These are phyloP conservation scores for Cordyceps militaris DNA, from an alignment of 2,329 filamentous ascomycete species.

Conservation along the genomic window DNA sequence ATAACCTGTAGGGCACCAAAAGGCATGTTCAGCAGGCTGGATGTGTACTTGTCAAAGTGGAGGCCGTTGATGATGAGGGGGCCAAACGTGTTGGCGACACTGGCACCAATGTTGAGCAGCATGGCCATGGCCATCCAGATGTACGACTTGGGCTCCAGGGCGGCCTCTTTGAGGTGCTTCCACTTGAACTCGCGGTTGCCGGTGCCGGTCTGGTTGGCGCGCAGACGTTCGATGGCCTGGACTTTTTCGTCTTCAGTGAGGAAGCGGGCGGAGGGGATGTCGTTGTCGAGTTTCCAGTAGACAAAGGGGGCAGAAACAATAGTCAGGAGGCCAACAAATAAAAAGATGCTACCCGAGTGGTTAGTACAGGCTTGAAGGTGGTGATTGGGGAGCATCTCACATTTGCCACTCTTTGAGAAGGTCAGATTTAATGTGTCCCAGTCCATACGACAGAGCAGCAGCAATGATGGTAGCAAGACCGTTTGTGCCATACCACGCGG, in stretches of 20 bases:
- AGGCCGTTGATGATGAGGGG: constrained; percentile 56
- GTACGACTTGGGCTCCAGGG: constrained; percentile 45
- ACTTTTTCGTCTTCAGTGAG: constrained; percentile 59
- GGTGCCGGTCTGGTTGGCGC: constrained; percentile 69
- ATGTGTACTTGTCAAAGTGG: constrained; percentile 50
- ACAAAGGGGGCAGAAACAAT: constrained; percentile 49
- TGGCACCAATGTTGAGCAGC: constrained; percentile 56
- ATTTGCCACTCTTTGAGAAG: constrained; percentile 15
- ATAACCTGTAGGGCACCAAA: constrained; percentile 56
- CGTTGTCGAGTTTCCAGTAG: constrained; percentile 54
- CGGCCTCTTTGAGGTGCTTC: constrained; percentile 52
- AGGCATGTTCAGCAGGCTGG: constrained; percentile 59
- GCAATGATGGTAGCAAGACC: constrained; percentile 51
- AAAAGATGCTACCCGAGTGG: constrained; percentile 38
- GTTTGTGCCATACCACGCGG: constrained; percentile 60
- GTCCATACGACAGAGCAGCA: constrained; percentile 47
- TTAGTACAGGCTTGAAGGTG: neutral
- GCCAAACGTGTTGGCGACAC: constrained; percentile 58
- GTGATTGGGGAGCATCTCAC: neutral
- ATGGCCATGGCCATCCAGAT: constrained; percentile 55
- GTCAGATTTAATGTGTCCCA: constrained; percentile 42
- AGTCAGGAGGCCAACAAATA: constrained; percentile 55
- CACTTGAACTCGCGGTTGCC: constrained; percentile 63
- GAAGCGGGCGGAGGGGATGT: constrained; percentile 47
- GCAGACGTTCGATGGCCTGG: constrained; percentile 63